phyloP scores from a whole-genome alignment of 306 rosid genomes.

The Begonia fuchsioides region DNA sequence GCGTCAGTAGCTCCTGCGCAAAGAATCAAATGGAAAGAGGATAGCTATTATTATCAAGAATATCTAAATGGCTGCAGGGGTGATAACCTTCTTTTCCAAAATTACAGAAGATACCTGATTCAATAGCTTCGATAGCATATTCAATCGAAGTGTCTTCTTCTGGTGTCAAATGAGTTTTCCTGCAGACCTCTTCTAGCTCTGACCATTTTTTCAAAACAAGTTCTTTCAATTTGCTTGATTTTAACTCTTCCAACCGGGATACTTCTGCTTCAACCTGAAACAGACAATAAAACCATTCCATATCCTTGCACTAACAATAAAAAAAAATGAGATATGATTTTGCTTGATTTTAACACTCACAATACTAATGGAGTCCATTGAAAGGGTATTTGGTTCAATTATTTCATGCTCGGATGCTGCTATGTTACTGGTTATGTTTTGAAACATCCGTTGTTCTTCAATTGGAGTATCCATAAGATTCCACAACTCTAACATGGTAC shows the following conservation, averaged over 20 bases:
- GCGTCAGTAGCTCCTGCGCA: slow-evolving; percentile 30
- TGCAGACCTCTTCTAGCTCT: slow-evolving; percentile 86
- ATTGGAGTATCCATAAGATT: slow-evolving; percentile 93
- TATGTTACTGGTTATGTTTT: slow-evolving; percentile 71
- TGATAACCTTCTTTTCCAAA: too few relatives aligned
- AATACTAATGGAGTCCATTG: slow-evolving; percentile 50
- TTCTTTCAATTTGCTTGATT: slow-evolving; percentile 95
- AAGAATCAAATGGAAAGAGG: slow-evolving; percentile 7
- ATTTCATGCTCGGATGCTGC: slow-evolving; percentile 96
- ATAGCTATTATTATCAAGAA: too few relatives aligned
- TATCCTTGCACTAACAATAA: too few relatives aligned
- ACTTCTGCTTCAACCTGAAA: slow-evolving; percentile 87
- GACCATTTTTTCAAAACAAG: slow-evolving; percentile 77
- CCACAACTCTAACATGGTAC: slow-evolving; percentile 89
- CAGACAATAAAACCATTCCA: not conserved
- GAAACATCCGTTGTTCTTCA: slow-evolving; percentile 92
- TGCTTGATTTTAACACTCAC: slow-evolving; percentile 32
- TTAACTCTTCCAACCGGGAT: slow-evolving; percentile 66
- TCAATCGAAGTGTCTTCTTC: slow-evolving; percentile 48
- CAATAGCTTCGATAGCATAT: slow-evolving; percentile 66
- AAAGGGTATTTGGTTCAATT: slow-evolving; percentile 64
- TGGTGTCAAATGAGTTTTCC: slow-evolving; percentile 64
- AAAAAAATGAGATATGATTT: not conserved
- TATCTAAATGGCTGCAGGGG: too few relatives aligned
- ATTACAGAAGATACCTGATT: slow-evolving; percentile 34